These are phyloP conservation scores for Metschnikowia shivogae DNA, from an alignment of 805 yeast genomes.

Conservation along the genomic window DNA sequence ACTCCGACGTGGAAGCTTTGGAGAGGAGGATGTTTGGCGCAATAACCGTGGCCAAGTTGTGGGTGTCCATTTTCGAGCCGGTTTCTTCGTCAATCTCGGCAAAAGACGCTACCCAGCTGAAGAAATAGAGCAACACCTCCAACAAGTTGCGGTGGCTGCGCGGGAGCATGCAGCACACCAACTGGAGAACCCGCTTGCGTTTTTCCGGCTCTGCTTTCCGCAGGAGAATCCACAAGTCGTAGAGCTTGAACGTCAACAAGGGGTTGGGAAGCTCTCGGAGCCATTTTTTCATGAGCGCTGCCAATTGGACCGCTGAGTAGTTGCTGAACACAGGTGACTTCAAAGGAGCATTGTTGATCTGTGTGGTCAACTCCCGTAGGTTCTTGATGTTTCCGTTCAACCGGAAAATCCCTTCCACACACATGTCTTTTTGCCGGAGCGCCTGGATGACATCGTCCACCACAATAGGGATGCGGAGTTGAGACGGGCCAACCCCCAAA, in stretches of 20 bases:
- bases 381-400: constrained; percentile 92
- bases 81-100: constrained; percentile 86
- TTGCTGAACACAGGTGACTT: constrained; percentile 63
- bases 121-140: constrained; percentile 80
- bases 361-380: constrained; percentile 66
- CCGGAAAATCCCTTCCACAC: constrained; percentile 94
- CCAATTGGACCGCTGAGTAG: constrained; percentile 87
- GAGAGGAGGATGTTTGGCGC: constrained; percentile 85
- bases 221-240: constrained; percentile 73
- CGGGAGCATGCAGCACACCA: constrained; percentile 76
- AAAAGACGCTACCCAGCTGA: constrained; percentile 94
- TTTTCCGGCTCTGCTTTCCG: constrained; percentile 48
- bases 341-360: constrained; percentile 69
- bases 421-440: constrained; percentile 85
- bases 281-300: constrained; percentile 89
- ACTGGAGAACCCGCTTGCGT: constrained; percentile 53
- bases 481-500: constrained; percentile 77
- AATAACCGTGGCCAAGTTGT: constrained; percentile 90
- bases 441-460: constrained; percentile 83
- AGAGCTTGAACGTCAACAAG: constrained; percentile 67
- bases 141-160: constrained; percentile 75
- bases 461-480: constrained; percentile 75
- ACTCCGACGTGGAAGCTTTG: constrained; percentile 35
- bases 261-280: constrained; percentile 92
- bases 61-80: constrained; percentile 90